A percentile compares a stretch with the other conserved stretches of the same genome.
Conservation (phyloP, 2,329 filamentous ascomycete species). For the Trichoderma atrobrunneum region DNA sequence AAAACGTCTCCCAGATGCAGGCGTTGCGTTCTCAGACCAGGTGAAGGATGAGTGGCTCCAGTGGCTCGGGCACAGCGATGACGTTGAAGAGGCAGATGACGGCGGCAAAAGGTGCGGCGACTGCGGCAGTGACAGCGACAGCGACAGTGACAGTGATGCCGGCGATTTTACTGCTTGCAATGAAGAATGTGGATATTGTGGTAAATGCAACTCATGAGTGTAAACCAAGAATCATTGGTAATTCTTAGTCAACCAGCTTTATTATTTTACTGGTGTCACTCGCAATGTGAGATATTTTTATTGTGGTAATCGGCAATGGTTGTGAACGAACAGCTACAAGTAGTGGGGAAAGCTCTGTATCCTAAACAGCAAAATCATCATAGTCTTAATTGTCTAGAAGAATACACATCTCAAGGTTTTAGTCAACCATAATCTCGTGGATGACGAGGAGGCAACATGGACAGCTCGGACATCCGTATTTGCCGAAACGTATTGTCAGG, state of each 20-base stretch:
- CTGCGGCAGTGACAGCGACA: slow-evolving; percentile 21
- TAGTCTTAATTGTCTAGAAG: neutral
- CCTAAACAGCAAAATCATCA: neutral
- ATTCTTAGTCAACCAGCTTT: neutral
- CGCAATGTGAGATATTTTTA: neutral
- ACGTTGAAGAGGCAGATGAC: neutral
- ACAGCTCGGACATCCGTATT: neutral
- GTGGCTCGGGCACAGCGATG: slow-evolving; percentile 23
- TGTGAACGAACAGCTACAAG: no score
- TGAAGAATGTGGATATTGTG: slow-evolving; percentile 31
- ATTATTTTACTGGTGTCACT: neutral
- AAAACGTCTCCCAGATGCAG: slow-evolving; percentile 25
- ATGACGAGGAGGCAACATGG: neutral
- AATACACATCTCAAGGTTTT: neutral
- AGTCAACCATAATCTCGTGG: neutral
- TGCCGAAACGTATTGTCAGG: neutral
- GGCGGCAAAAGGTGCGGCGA: slow-evolving; percentile 17
- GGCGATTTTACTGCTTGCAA: slow-evolving; percentile 29
- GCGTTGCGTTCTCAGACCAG: slow-evolving; percentile 25
- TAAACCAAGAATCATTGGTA: neutral
- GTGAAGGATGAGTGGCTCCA: slow-evolving; percentile 26
- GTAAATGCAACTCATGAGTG: slow-evolving; percentile 21
- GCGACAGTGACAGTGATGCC: slow-evolving; percentile 21
- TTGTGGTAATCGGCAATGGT: neutral
- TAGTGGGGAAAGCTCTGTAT: neutral